phyloP scores from a whole-genome alignment of 345 rosid species.

The Arabidopsis suecica region DNA sequence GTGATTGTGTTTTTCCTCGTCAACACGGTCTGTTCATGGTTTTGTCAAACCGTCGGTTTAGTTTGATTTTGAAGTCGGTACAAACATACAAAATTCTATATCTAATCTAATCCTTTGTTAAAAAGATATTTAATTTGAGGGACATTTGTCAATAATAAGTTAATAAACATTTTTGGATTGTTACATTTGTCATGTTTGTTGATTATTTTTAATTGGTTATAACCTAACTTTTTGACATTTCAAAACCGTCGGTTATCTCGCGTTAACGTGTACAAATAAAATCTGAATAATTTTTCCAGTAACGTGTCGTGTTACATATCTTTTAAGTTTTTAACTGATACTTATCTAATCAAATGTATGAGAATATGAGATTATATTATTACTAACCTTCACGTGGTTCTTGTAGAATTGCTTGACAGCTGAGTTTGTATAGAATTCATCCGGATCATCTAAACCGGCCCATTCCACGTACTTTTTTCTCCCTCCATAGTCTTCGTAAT shows the following conservation, averaged over 20 bases:
- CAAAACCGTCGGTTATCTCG: conserved; percentile 17
- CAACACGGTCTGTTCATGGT: conserved; percentile 60
- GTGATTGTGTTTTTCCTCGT: conserved; percentile 75
- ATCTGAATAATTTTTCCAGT: background rate
- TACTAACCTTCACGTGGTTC: conserved; percentile 69
- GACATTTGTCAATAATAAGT: conserved; percentile 8
- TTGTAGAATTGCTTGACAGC: conserved; percentile 61
- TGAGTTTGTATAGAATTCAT: conserved; percentile 68
- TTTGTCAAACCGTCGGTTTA: conserved; percentile 35
- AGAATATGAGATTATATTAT: background rate
- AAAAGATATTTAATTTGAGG: background rate
- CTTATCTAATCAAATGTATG: conserved; percentile 7
- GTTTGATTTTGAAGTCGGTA: conserved; percentile 32
- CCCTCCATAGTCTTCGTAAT: conserved; percentile 71
- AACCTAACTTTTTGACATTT: conserved; percentile 24
- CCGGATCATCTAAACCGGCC: conserved; percentile 56
- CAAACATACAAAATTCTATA: conserved; percentile 7
- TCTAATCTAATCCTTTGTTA: background rate
- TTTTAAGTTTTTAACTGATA: conserved; percentile 7
- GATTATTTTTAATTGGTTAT: background rate
- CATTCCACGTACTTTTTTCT: conserved; percentile 65
- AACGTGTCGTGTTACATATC: conserved; percentile 32
- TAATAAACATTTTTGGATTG: background rate
- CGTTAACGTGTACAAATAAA: conserved; percentile 31
- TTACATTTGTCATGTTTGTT: conserved; percentile 1